A percentile compares a stretch with the other conserved stretches of the same genome.
Evolutionary conservation across 495 filamentous ascomycete genomes (phyloP).

Genomic region (Aspergillus panamensis): DNA sequence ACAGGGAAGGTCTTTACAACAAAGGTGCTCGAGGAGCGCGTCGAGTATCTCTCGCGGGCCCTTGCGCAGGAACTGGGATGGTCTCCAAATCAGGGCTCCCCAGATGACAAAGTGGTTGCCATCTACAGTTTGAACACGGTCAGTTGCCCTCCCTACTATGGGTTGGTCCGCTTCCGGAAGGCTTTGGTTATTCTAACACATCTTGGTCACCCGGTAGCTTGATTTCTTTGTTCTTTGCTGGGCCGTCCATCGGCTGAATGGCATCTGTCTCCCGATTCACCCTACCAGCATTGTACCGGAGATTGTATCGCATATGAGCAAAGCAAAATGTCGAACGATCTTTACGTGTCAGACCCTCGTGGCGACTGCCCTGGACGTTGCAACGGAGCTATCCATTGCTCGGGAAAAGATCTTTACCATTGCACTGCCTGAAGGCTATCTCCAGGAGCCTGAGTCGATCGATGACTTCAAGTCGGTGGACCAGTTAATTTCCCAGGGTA

Average conservation of each 20-base stretch:
- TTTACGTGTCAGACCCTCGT: constrained; percentile 16
- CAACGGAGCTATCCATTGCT: constrained; percentile 6
- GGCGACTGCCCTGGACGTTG: constrained; percentile 1
- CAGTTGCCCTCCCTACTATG: background rate
- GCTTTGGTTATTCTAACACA: too few species aligned
- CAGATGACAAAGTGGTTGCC: constrained; percentile 45
- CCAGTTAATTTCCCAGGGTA: constrained; percentile 4
- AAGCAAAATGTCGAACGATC: constrained; percentile 4
- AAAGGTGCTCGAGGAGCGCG: constrained; percentile 3
- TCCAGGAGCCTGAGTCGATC: constrained; percentile 7
- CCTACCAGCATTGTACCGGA: constrained; percentile 12
- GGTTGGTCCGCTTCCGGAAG: background rate
- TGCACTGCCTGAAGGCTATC: constrained; percentile 7
- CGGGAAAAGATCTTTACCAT: constrained; percentile 6
- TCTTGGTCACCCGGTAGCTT: constrained; percentile 4
- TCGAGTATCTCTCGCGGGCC: constrained; percentile 11
- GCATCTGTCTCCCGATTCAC: constrained; percentile 16
- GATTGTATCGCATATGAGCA: constrained; percentile 16
- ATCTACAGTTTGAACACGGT: constrained; percentile 23
- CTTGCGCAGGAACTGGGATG: constrained; percentile 14
- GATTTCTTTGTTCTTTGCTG: constrained; percentile 16
- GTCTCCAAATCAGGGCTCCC: constrained; percentile 20
- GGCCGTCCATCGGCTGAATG: constrained; percentile 20
- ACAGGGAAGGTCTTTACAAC: constrained; percentile 11
- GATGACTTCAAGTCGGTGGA: constrained; percentile 14